Conservation (phyloP, 2,329 filamentous ascomycete genomes). For the Trichoderma aggressivum region DNA sequence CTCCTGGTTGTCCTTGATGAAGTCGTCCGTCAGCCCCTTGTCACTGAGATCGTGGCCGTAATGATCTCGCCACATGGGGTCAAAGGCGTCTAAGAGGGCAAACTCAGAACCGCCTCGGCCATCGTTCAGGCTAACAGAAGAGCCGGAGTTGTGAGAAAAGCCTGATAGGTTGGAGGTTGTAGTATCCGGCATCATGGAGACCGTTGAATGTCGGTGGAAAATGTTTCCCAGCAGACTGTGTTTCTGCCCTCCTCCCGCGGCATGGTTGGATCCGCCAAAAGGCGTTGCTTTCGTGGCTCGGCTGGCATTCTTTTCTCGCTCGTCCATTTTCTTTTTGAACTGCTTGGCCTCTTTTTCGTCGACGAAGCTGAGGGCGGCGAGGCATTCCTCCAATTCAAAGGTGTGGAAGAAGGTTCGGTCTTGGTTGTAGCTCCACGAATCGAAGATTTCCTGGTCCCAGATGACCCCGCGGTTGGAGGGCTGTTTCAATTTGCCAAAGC, state of each 20-base stretch:
- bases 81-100: conserved; percentile 60
- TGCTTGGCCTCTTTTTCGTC: conserved; percentile 97
- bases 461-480: conserved; percentile 78
- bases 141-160: conserved; percentile 37
- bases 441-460: conserved; percentile 98
- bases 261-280: conserved; percentile 53
- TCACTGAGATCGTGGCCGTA: conserved; percentile 62
- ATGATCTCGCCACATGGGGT: conserved; percentile 62
- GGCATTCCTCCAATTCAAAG: conserved; percentile 90
- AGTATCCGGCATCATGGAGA: conserved; percentile 56
- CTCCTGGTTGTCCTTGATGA: conserved; percentile 65
- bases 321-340: conserved; percentile 96
- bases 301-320: conserved; percentile 91
- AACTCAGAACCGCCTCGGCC: conserved; percentile 52
- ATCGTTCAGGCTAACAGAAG: conserved; percentile 47
- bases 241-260: conserved; percentile 39
- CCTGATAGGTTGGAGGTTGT: conserved; percentile 43
- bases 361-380: conserved; percentile 85
- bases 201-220: conserved; percentile 60
- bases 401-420: conserved; percentile 97
- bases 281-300: conserved; percentile 78
- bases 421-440: conserved; percentile 91
- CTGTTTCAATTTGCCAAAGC: conserved; percentile 39
- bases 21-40: conserved; percentile 63
- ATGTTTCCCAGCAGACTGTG: conserved; percentile 57